A percentile compares a stretch with the other conserved stretches of the same genome.
Conservation (phyloP, 2,329 filamentous ascomycete genomes). For the Clarireedia monteithiana region DNA sequence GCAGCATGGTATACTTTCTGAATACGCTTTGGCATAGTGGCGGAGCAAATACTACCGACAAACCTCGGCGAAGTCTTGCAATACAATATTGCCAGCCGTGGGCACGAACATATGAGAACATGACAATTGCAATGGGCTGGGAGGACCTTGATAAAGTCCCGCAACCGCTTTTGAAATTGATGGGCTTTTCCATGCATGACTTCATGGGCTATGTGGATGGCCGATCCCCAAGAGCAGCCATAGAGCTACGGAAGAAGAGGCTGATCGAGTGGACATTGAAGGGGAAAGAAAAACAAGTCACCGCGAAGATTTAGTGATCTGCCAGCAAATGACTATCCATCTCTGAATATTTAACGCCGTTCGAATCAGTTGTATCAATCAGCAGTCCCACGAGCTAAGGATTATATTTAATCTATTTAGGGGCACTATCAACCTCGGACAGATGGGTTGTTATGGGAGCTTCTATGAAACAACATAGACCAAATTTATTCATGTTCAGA, state of each 20-base stretch:
- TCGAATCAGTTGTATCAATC: not conserved
- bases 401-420: no score
- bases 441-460: no score
- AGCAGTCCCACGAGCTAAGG: no score
- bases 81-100: conserved; percentile 30
- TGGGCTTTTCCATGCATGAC: conserved; percentile 25
- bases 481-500: no score
- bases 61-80: conserved; percentile 21
- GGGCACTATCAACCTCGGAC: no score
- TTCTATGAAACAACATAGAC: no score
- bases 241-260: conserved; percentile 27
- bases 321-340: not conserved
- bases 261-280: conserved; percentile 24
- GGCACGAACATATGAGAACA: conserved; percentile 33
- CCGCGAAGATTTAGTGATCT: not conserved
- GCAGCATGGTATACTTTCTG: conserved; percentile 26
- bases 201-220: conserved; percentile 29
- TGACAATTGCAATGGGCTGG: conserved; percentile 31
- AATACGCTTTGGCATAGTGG: conserved; percentile 27
- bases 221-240: conserved; percentile 20
- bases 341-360: not conserved
- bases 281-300: conserved; percentile 2
- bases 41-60: conserved; percentile 21
- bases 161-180: conserved; percentile 20
- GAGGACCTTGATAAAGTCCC: conserved; percentile 24